Base-by-base conservation (phyloP, 805 yeast genomes). In the Candida maesae region DNA sequence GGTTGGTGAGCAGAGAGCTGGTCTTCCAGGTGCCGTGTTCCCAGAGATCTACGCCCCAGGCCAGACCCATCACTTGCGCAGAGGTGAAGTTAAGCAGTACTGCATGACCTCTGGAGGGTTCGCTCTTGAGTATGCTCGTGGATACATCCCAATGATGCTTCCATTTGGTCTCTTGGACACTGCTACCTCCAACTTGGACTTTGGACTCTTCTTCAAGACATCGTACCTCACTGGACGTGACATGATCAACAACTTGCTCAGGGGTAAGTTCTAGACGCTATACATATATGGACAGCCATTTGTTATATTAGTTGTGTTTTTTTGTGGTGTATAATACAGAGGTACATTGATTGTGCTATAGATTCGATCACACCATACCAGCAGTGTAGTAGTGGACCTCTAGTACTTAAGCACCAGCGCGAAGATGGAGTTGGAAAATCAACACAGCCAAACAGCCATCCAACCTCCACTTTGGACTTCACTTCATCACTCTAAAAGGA, bases 91-190 rank as follows among this genome's bases (percentile, higher is more conserved):
- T 52, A 88, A 86, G 66, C 99, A 93, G 66, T 93, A 93, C 63
- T 52, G 79, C 20, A 87, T 93, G 95, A 83, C 86, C 2, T 63
- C 76, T 23, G 95, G 84, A 27, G 72, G 85, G 0, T 93, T 81
- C 65, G 96, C 99, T 10, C 68, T 93, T 50, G 99, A 93, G 63
- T 73, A 91, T 56, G 99, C 99, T 7, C 98, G 91, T 68, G 99
- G 99, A 45, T 93, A 96, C 95, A 87, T 93, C 51, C 98, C 99
- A 26, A 82, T 91, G 32, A 93, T 93, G 99, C 73, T 93, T 46
- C 98, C 98, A 16, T 93, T 93, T 61, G 99, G 99, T 0, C 79
- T 91, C 65, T 67, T 86, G 36, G 95, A 88, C 59, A 77, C 84
- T 5, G 56, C 84, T 44, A 74, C 82, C 39, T 82, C 95, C 31